A percentile compares a stretch with the other conserved stretches of the same genome.
These are phyloP conservation scores for Myxozyma nipponensis DNA, from an alignment of 805 yeast genomes.

Conservation along the genomic window DNA sequence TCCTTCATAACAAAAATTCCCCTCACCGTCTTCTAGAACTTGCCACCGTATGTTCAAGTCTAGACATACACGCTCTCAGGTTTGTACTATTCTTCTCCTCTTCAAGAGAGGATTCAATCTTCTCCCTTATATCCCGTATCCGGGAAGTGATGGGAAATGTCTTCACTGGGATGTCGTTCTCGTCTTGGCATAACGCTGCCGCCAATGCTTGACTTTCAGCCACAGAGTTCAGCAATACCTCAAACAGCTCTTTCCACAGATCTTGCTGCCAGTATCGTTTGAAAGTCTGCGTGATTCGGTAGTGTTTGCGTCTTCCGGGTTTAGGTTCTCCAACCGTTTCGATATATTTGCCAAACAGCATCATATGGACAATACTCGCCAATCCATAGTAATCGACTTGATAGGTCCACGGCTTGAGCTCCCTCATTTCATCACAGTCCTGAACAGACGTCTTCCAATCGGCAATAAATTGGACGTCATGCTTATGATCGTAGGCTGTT, in stretches of 20 bases:
- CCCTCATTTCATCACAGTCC: constrained; percentile 69
- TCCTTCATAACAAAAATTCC: no score
- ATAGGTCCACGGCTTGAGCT: constrained; percentile 61
- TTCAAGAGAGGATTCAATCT: constrained; percentile 46
- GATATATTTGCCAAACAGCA: constrained; percentile 68
- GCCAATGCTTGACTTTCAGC: constrained; percentile 10
- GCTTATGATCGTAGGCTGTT: constrained; percentile 45
- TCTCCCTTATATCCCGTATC: constrained; percentile 38
- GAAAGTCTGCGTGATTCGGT: constrained; percentile 45
- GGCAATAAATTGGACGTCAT: constrained; percentile 51
- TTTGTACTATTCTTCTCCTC: constrained; percentile 29
- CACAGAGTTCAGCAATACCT: constrained; percentile 58
- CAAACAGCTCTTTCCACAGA: constrained; percentile 67
- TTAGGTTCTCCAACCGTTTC: constrained; percentile 39
- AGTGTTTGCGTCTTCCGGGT: constrained; percentile 26
- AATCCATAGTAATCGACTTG: constrained; percentile 82
- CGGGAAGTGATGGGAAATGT: constrained; percentile 44
- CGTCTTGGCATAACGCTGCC: not conserved
- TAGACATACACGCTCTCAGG: constrained; percentile 26
- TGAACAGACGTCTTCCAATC: constrained; percentile 60
- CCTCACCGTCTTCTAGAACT: constrained; percentile 2
- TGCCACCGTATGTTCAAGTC: constrained; percentile 15
- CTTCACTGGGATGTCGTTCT: constrained; percentile 22
- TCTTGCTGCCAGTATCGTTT: constrained; percentile 74
- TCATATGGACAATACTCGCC: constrained; percentile 67